These are phyloP conservation scores for Trypanosoma conorhini DNA, from an alignment of 208 protist species.

Conservation along the genomic window DNA sequence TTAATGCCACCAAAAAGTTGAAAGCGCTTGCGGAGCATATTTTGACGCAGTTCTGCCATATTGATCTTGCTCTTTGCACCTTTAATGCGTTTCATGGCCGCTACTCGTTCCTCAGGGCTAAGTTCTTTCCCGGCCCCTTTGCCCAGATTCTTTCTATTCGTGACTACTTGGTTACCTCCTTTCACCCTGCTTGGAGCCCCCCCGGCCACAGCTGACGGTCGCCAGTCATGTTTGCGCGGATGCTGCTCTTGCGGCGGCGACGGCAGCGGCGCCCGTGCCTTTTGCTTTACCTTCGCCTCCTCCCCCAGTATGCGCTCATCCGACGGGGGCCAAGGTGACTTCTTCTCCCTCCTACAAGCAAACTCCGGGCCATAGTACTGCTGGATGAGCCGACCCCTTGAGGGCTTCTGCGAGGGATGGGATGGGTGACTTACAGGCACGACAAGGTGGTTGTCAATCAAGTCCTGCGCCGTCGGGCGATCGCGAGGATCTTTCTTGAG, in stretches of 20 bases:
- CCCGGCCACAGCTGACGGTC: neutral
- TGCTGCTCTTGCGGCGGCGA: neutral
- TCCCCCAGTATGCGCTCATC: neutral
- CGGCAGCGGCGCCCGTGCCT: neutral
- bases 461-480: slow-evolving; percentile 75
- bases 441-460: slow-evolving; percentile 78
- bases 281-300: neutral
- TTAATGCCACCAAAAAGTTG: slow-evolving; percentile 48
- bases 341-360: slow-evolving; percentile 3
- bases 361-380: slow-evolving; percentile 72
- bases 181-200: too few relatives aligned
- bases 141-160: neutral
- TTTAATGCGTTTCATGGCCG: slow-evolving; percentile 28
- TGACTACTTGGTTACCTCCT: neutral
- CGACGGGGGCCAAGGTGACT: neutral
- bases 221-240: neutral
- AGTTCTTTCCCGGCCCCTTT: slow-evolving; percentile 11
- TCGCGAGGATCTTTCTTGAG: slow-evolving; percentile 66
- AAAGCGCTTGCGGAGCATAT: slow-evolving; percentile 45
- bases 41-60: slow-evolving; percentile 52
- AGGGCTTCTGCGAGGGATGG: slow-evolving; percentile 78
- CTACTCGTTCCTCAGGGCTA: slow-evolving; percentile 14
- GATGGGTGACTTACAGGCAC: slow-evolving; percentile 79
- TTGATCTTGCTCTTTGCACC: slow-evolving; percentile 39
- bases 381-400: slow-evolving; percentile 66